These are phyloP conservation scores for Mycena galopus DNA, from an alignment of 768 basidiomycete species.

Conservation along the genomic window DNA sequence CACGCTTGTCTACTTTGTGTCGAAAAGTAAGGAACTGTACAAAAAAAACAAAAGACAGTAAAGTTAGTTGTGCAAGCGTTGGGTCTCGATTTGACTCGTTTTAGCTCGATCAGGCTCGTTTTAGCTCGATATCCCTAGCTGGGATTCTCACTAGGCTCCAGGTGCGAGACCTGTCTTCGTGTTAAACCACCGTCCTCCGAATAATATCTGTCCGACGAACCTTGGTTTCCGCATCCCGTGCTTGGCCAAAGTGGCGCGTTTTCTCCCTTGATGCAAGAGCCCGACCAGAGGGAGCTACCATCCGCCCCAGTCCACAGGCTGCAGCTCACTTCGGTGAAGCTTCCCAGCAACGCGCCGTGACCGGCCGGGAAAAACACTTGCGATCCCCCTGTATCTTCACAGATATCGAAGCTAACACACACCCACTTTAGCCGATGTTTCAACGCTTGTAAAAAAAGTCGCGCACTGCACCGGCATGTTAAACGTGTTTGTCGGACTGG, in stretches of 20 bases:
- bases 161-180: constrained; percentile 27
- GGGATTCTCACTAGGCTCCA: too few species aligned
- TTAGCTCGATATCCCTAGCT: too few species aligned
- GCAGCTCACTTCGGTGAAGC: constrained; percentile 68
- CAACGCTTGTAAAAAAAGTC: not conserved
- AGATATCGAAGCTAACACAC: constrained; percentile 69
- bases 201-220: constrained; percentile 41
- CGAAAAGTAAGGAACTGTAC: too few species aligned
- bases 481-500: constrained; percentile 57
- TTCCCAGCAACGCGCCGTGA: constrained; percentile 66
- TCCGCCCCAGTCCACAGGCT: constrained; percentile 70
- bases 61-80: too few species aligned
- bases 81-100: too few species aligned
- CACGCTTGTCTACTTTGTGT: too few species aligned
- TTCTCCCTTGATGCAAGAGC: constrained; percentile 66
- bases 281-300: constrained; percentile 58
- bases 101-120: too few species aligned
- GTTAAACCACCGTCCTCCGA: not conserved
- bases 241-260: constrained; percentile 65
- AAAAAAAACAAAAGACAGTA: too few species aligned
- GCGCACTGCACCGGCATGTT: constrained; percentile 65
- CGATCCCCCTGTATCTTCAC: constrained; percentile 67
- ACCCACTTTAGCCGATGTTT: not conserved
- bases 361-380: constrained; percentile 68
- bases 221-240: constrained; percentile 47